Evolutionary conservation across 257 asterid species (phyloP).

Genomic region (Solanum etuberosum): DNA sequence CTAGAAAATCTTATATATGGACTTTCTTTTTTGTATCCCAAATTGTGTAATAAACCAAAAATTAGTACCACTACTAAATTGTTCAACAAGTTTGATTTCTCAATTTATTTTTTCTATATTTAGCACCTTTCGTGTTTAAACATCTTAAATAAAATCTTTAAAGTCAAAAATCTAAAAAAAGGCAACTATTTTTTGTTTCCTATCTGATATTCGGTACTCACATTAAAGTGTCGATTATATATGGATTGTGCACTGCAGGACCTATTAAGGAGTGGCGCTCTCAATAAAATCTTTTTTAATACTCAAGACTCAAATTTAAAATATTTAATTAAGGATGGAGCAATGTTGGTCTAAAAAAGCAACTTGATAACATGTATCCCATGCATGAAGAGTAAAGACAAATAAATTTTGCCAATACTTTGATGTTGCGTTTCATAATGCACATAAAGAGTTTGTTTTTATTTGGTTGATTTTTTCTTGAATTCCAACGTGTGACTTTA

Average conservation of each 20-base stretch:
- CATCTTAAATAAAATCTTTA: background rate
- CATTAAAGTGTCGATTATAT: no score
- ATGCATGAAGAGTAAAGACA: background rate
- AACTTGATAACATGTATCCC: background rate
- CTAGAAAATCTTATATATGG: background rate
- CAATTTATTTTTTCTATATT: background rate
- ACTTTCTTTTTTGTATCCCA: background rate
- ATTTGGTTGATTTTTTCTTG: background rate
- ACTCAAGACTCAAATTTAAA: background rate
- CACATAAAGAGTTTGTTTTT: background rate
- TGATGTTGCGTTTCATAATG: background rate
- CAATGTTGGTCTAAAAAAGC: background rate
- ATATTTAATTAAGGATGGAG: no score
- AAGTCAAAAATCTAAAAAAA: background rate
- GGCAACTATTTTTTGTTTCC: background rate
- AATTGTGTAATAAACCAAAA: background rate
- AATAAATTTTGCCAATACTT: background rate
- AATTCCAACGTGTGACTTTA: background rate
- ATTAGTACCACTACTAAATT: background rate
- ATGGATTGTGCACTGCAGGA: rapidly evolving
- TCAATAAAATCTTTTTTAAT: no score
- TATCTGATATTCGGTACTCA: no score
- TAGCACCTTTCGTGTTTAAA: background rate
- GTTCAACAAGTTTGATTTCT: background rate
- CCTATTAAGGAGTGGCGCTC: background rate